Evolutionary conservation across 192 early-diverging fungal genomes (phyloP).

Genomic region (Chytriomyces confervae): DNA sequence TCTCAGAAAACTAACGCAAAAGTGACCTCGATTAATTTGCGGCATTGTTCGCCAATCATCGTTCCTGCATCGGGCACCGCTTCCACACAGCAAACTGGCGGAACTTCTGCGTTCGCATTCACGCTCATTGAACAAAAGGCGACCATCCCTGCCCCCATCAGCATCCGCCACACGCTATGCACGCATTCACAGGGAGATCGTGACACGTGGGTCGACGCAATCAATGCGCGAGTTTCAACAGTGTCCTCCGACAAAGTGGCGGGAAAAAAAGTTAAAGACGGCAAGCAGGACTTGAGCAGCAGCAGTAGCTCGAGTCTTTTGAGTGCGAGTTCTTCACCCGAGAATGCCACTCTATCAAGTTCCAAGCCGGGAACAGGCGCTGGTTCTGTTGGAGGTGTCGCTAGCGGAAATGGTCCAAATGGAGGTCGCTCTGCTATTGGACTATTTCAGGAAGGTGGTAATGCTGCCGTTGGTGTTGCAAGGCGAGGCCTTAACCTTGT

Average conservation of each 20-base stretch:
- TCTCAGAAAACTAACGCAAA: constrained; percentile 63
- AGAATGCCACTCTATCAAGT: too few species aligned
- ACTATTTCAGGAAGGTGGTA: constrained; percentile 21
- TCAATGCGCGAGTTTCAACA: constrained; percentile 37
- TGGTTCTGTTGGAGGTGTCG: background rate
- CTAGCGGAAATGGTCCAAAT: background rate
- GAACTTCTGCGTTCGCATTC: constrained; percentile 19
- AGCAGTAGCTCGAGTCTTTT: background rate
- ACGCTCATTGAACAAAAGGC: constrained; percentile 20
- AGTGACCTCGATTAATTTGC: constrained; percentile 8
- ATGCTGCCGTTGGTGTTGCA: constrained; percentile 25
- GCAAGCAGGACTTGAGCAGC: background rate
- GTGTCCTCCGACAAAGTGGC: background rate
- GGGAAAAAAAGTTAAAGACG: background rate
- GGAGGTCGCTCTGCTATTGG: constrained; percentile 11
- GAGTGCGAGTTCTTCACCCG: too few species aligned
- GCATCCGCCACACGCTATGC: constrained; percentile 80
- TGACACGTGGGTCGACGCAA: constrained; percentile 86
- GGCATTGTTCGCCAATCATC: background rate
- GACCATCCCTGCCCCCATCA: constrained; percentile 37
- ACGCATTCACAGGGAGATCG: constrained; percentile 86
- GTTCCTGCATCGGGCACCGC: background rate
- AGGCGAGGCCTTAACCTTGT: constrained; percentile 24
- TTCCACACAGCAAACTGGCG: background rate
- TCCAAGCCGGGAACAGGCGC: background rate